Evolutionary conservation across 345 rosid genomes (phyloP).

Genomic region (Brassica napus): Da-Ae NC_063447.1:54364001-54364500

Average conservation of each 20-base stretch:
- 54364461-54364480: constrained; percentile 25
- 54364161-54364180: constrained; percentile 96
- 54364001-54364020: constrained; percentile 44
- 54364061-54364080: constrained; percentile 40
- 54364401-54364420: constrained; percentile 74
- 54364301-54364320: constrained; percentile 24
- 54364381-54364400: constrained; percentile 92
- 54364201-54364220: constrained; percentile 94
- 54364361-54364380: constrained; percentile 91
- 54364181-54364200: constrained; percentile 93
- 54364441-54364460: constrained; percentile 31
- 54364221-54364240: constrained; percentile 40
- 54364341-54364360: constrained; percentile 83
- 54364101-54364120: neutral
- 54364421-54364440: constrained; percentile 50
- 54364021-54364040: constrained; percentile 44
- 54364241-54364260: neutral
- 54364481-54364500: constrained; percentile 17
- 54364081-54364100: neutral
- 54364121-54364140: constrained; percentile 41
- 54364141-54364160: constrained; percentile 99
- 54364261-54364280: neutral
- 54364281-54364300: neutral
- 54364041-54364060: constrained; percentile 45
- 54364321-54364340: constrained; percentile 96